Percentiles rank a stretch among this genome's conserved stretches.
phyloP scores from a whole-genome alignment of 306 rosid genomes.

The Crotalaria pallida region DNA sequence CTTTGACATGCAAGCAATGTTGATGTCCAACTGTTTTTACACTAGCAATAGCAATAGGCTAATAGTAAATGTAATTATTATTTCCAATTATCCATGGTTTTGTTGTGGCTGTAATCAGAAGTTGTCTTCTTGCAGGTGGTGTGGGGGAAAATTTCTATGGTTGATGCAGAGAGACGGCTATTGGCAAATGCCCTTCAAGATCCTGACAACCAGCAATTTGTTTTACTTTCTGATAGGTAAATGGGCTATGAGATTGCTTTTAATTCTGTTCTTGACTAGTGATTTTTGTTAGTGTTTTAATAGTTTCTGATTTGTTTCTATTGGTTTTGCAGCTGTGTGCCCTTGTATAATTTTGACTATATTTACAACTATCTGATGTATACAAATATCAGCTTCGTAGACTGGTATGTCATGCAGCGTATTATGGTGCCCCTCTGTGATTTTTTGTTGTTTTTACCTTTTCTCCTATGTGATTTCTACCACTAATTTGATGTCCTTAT shows the following conservation, averaged over 20 bases:
- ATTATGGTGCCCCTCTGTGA: neutral
- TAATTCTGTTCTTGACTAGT: constrained; percentile 9
- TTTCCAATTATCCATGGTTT: neutral
- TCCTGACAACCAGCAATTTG: constrained; percentile 86
- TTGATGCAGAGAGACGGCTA: constrained; percentile 94
- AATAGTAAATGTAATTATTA: constrained; percentile 11
- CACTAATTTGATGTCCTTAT: constrained; percentile 4
- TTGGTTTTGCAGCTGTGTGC: constrained; percentile 81
- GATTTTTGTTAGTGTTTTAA: constrained; percentile 23
- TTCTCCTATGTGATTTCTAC: constrained; percentile 19
- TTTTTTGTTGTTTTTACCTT: neutral
- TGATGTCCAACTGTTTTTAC: neutral
- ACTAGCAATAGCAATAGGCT: neutral
- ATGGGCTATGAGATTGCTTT: constrained; percentile 16
- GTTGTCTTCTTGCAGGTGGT: constrained; percentile 63
- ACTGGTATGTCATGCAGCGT: constrained; percentile 54
- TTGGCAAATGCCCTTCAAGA: constrained; percentile 87
- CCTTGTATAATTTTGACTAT: constrained; percentile 73
- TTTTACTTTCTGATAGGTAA: constrained; percentile 95
- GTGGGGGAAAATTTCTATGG: constrained; percentile 99
- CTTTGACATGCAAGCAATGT: neutral
- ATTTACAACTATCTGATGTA: constrained; percentile 72
- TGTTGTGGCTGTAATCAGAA: constrained; percentile 20
- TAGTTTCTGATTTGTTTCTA: constrained; percentile 23
- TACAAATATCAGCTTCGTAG: constrained; percentile 90